Evolutionary conservation across 2,329 filamentous ascomycete genomes (phyloP).

Genomic region (Pyrenochaeta sp.): DNA sequence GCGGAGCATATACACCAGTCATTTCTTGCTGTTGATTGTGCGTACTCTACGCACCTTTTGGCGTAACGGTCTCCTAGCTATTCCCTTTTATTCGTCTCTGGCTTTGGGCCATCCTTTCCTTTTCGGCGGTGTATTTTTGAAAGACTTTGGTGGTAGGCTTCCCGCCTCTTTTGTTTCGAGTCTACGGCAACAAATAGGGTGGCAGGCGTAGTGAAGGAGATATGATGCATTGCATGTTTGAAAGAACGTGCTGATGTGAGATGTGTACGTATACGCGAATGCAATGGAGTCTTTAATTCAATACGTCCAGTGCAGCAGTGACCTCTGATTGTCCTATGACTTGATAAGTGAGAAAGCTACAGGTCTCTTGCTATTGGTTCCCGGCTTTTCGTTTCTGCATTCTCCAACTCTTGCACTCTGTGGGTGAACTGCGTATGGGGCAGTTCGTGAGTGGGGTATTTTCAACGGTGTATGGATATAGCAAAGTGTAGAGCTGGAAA

Average conservation of each 20-base stretch:
- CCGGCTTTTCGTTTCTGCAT: too few species aligned
- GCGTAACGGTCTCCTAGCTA: slow-evolving; percentile 13
- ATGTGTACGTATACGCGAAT: neutral
- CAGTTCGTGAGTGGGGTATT: too few species aligned
- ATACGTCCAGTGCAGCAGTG: neutral
- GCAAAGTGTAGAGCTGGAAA: too few species aligned
- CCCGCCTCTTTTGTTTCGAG: slow-evolving; percentile 15
- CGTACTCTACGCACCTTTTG: slow-evolving; percentile 11
- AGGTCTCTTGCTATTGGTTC: too few species aligned
- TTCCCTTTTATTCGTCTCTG: slow-evolving; percentile 1
- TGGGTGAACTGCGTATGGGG: too few species aligned
- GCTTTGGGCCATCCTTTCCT: slow-evolving; percentile 22
- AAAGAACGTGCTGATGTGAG: neutral
- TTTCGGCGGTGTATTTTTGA: slow-evolving; percentile 15
- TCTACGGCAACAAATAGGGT: slow-evolving; percentile 21
- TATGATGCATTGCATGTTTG: neutral
- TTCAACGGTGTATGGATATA: too few species aligned
- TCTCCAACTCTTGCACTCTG: too few species aligned
- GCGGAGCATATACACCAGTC: slow-evolving; percentile 23
- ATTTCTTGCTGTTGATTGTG: slow-evolving; percentile 5
- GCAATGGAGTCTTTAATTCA: neutral
- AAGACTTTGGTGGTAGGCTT: slow-evolving; percentile 24
- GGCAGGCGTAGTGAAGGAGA: neutral
- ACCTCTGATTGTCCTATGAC: neutral
- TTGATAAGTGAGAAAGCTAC: too few species aligned